Percentiles rank a stretch among this genome's conserved stretches.
Evolutionary conservation across 1,284 basidiomycete species (phyloP).

Genomic region (Coniferiporia sulphurascens): DNA sequence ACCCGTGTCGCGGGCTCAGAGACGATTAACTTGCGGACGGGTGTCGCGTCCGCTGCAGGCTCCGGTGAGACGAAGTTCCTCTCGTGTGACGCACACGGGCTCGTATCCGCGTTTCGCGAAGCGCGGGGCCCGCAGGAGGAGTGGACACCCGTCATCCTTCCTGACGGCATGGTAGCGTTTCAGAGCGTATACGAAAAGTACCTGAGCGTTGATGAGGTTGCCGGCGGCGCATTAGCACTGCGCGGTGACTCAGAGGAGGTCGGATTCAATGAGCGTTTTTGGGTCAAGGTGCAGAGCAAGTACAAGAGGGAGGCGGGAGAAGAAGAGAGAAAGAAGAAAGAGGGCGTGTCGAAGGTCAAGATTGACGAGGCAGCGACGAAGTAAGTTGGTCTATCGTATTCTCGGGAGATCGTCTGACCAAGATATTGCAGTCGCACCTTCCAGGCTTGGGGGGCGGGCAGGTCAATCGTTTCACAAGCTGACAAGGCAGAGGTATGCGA

Average conservation of each 20-base stretch:
- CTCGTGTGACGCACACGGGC: slow-evolving; percentile 77
- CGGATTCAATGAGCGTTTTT: slow-evolving; percentile 78
- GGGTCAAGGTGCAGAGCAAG: slow-evolving; percentile 87
- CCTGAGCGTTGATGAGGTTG: slow-evolving; percentile 75
- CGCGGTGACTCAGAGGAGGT: slow-evolving; percentile 80
- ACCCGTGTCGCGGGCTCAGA: slow-evolving; percentile 75
- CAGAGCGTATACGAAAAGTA: slow-evolving; percentile 85
- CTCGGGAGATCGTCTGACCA: slow-evolving; percentile 4
- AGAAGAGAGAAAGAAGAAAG: slow-evolving; percentile 74
- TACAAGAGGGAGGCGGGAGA: slow-evolving; percentile 85
- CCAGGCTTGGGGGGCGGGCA: slow-evolving; percentile 86
- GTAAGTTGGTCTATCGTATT: slow-evolving; percentile 40
- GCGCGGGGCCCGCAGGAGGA: slow-evolving; percentile 85
- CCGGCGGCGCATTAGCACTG: slow-evolving; percentile 71
- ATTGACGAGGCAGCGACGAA: slow-evolving; percentile 69
- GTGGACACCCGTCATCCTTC: slow-evolving; percentile 74
- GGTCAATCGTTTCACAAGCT: slow-evolving; percentile 62
- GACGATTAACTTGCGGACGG: slow-evolving; percentile 79
- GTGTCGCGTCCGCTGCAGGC: slow-evolving; percentile 44
- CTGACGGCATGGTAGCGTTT: slow-evolving; percentile 78
- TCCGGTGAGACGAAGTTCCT: slow-evolving; percentile 82
- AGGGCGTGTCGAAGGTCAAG: slow-evolving; percentile 33
- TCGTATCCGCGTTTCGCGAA: slow-evolving; percentile 77
- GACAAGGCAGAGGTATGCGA: slow-evolving; percentile 64
- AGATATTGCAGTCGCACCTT: slow-evolving; percentile 54